Percentiles rank a stretch among this genome's conserved stretches.
Conservation (phyloP, 768 basidiomycete species). For the Russula abietina region DNA sequence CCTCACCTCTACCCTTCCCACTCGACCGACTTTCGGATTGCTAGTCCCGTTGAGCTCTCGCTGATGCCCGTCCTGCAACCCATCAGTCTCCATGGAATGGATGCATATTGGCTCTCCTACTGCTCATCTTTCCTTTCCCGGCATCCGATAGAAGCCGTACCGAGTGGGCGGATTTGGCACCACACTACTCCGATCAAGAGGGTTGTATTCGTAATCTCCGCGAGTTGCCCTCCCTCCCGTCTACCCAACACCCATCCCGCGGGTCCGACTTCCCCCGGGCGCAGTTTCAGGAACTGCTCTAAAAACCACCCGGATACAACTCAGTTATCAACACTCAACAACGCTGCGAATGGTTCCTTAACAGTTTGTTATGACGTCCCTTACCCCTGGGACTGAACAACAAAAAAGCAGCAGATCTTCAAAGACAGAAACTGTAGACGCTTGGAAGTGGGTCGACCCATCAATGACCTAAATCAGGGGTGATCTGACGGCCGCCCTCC, state of each 20-base stretch:
- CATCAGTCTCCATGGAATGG: neutral
- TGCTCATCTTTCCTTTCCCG: slow-evolving; percentile 9
- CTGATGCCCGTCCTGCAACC: too few relatives aligned
- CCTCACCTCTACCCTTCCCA: neutral
- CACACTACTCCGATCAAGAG: slow-evolving; percentile 20
- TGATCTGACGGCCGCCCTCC: neutral
- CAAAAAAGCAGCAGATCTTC: neutral
- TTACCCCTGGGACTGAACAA: neutral
- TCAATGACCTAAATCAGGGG: neutral
- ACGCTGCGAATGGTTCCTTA: neutral
- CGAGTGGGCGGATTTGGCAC: slow-evolving; percentile 6
- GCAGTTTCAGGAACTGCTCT: neutral
- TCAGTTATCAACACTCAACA: neutral
- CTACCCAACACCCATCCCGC: slow-evolving; percentile 11
- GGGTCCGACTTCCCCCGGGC: neutral
- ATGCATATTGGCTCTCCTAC: neutral
- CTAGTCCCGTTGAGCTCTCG: neutral
- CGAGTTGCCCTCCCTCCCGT: slow-evolving; percentile 12
- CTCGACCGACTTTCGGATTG: neutral
- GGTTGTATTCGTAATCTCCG: slow-evolving; percentile 23
- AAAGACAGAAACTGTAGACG: neutral
- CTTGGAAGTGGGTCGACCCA: neutral
- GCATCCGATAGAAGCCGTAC: slow-evolving; percentile 1
- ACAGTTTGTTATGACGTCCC: neutral
- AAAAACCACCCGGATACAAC: neutral